Conservation (phyloP, 192 early-diverging fungal genomes). For the Allomyces arbusculus region DNA sequence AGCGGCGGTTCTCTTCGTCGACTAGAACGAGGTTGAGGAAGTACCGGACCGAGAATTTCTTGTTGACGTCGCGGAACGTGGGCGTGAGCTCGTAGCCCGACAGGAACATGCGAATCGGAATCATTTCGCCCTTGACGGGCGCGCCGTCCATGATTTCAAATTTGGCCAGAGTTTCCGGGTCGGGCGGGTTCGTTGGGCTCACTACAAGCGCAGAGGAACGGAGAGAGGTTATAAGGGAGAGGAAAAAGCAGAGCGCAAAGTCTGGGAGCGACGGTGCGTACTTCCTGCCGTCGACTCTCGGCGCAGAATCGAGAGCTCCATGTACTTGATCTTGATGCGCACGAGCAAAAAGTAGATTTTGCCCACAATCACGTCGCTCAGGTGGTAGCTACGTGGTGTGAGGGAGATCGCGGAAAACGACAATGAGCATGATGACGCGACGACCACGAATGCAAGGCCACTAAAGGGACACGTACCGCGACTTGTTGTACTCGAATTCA, state of each 20-base stretch:
- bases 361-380: slow-evolving; percentile 97
- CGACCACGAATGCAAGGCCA: too few relatives aligned
- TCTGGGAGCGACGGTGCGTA: slow-evolving; percentile 4
- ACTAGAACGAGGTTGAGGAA: slow-evolving; percentile 94
- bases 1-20: slow-evolving; percentile 95
- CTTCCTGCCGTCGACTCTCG: slow-evolving; percentile 86
- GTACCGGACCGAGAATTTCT: slow-evolving; percentile 96
- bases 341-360: slow-evolving; percentile 98
- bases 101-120: slow-evolving; percentile 93
- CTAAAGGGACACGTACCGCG: slow-evolving; percentile 37
- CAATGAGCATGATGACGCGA: not conserved
- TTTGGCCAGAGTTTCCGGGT: slow-evolving; percentile 95
- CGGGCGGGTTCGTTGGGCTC: slow-evolving; percentile 10
- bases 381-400: slow-evolving; percentile 48
- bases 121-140: slow-evolving; percentile 80
- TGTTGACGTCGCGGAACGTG: slow-evolving; percentile 97
- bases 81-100: slow-evolving; percentile 95
- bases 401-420: not conserved
- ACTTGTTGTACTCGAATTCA: slow-evolving; percentile 99
- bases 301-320: slow-evolving; percentile 96
- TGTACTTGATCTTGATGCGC: slow-evolving; percentile 98
- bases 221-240: not conserved
- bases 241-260: too few relatives aligned
- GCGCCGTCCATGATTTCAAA: slow-evolving; percentile 99
- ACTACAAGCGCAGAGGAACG: too few relatives aligned